These are phyloP conservation scores for Colletotrichum tamarilloi DNA, from an alignment of 2,329 filamentous ascomycete species.

Conservation along the genomic window DNA sequence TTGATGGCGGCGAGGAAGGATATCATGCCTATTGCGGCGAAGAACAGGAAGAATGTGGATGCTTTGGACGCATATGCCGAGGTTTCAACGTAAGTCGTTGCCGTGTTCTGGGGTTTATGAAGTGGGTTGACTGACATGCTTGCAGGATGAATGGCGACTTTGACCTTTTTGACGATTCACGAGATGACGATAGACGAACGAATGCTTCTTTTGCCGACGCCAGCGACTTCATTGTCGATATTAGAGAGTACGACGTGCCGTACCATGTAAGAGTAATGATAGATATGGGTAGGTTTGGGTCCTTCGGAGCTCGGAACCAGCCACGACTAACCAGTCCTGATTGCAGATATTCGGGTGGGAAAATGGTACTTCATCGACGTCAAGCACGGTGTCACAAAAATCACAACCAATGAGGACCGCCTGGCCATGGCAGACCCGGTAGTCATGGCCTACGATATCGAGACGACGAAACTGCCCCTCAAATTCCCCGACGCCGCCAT, in stretches of 20 bases:
- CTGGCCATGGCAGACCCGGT: slow-evolving; percentile 93
- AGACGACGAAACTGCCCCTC: slow-evolving; percentile 93
- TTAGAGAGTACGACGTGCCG: slow-evolving; percentile 98
- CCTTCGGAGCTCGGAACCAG: too few species aligned
- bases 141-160: slow-evolving; percentile 80
- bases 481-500: slow-evolving; percentile 96
- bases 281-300: slow-evolving; percentile 74
- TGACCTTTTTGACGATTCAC: slow-evolving; percentile 92
- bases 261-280: slow-evolving; percentile 99
- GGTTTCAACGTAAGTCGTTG: slow-evolving; percentile 70
- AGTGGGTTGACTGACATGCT: slow-evolving; percentile 36
- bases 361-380: slow-evolving; percentile 98
- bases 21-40: slow-evolving; percentile 91
- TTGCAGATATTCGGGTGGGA: slow-evolving; percentile 87
- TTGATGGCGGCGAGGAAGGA: slow-evolving; percentile 85
- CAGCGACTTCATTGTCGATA: slow-evolving; percentile 97
- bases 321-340: slow-evolving; percentile 39
- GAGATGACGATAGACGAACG: slow-evolving; percentile 82
- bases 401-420: slow-evolving; percentile 87
- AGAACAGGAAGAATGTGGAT: slow-evolving; percentile 95
- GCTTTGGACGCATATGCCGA: slow-evolving; percentile 99
- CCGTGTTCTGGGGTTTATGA: too few species aligned
- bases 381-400: slow-evolving; percentile 88
- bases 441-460: slow-evolving; percentile 99
- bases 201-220: slow-evolving; percentile 84